Evolutionary conservation across 345 rosid species (phyloP).

Genomic region (Camelina neglecta): DNA sequence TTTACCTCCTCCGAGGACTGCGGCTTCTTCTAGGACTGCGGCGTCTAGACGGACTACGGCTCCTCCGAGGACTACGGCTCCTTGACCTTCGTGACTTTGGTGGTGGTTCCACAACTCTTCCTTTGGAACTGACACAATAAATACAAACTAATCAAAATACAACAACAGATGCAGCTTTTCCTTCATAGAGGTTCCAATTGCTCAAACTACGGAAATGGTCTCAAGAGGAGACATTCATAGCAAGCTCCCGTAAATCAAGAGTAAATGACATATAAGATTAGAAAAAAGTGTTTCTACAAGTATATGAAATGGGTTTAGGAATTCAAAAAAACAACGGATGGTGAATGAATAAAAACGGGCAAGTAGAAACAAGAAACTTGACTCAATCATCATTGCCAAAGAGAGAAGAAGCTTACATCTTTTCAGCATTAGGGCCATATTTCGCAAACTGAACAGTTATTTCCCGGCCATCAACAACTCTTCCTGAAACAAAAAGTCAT

Average conservation of each 20-base stretch:
- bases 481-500: slow-evolving; percentile 56
- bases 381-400: not conserved
- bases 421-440: slow-evolving; percentile 97
- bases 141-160: slow-evolving; percentile 20
- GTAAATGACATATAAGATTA: not conserved
- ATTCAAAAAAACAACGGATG: too few relatives aligned
- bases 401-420: slow-evolving; percentile 62
- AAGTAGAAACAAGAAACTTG: not conserved
- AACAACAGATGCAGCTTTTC: not conserved
- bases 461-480: slow-evolving; percentile 94
- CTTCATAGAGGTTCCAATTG: not conserved
- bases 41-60: slow-evolving; percentile 37
- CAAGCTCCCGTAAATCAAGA: not conserved
- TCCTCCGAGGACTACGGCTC: slow-evolving; percentile 47
- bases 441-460: slow-evolving; percentile 96
- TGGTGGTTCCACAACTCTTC: slow-evolving; percentile 46
- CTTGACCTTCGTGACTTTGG: slow-evolving; percentile 52
- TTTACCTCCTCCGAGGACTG: slow-evolving; percentile 56
- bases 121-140: slow-evolving; percentile 47
- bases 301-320: too few relatives aligned
- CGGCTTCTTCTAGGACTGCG: slow-evolving; percentile 53
- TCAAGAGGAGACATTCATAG: not conserved
- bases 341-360: not conserved
- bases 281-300: not conserved
- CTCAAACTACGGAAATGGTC: not conserved